phyloP scores from a whole-genome alignment of 2,329 filamentous ascomycete species.

The Claviceps citrina region DNA sequence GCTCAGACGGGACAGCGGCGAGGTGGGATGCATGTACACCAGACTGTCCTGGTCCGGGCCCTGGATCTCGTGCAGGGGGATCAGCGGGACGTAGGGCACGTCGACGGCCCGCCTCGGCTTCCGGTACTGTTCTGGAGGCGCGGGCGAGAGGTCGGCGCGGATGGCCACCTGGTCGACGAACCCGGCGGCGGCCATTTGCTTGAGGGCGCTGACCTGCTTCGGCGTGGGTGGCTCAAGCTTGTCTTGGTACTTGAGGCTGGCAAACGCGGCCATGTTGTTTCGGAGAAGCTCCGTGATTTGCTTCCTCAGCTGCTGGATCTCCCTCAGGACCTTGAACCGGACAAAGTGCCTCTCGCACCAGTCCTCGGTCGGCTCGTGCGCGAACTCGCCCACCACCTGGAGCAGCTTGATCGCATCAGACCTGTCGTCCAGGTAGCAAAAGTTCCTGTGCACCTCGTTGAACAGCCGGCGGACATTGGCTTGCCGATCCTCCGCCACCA shows the following conservation, averaged over 20 bases:
- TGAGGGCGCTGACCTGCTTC: constrained; percentile 62
- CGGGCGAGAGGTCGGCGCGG: constrained; percentile 69
- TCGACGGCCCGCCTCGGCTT: constrained; percentile 79
- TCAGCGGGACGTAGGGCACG: constrained; percentile 76
- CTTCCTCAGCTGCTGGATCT: constrained; percentile 65
- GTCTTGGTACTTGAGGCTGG: constrained; percentile 38
- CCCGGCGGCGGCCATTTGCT: constrained; percentile 80
- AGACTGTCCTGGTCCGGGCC: constrained; percentile 40
- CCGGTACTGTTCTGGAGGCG: constrained; percentile 48
- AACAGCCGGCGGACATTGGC: constrained; percentile 45
- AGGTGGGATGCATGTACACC: constrained; percentile 80
- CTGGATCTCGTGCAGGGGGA: constrained; percentile 40
- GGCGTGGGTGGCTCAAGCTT: constrained; percentile 43
- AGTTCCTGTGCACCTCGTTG: constrained; percentile 60
- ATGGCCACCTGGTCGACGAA: constrained; percentile 93
- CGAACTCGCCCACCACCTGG: constrained; percentile 76
- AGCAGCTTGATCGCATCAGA: constrained; percentile 85
- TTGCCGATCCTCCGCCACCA: constrained; percentile 54
- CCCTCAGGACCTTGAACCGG: constrained; percentile 70
- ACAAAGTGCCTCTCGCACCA: constrained; percentile 81
- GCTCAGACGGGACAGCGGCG: constrained; percentile 56
- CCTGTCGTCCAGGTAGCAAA: constrained; percentile 65
- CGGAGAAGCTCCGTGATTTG: constrained; percentile 74
- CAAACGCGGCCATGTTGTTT: constrained; percentile 54
- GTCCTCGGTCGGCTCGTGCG: constrained; percentile 51